These are phyloP conservation scores for Eremochloa ophiuroides DNA, from an alignment of 176 grass and related monocot genomes.

Conservation along the genomic window DNA sequence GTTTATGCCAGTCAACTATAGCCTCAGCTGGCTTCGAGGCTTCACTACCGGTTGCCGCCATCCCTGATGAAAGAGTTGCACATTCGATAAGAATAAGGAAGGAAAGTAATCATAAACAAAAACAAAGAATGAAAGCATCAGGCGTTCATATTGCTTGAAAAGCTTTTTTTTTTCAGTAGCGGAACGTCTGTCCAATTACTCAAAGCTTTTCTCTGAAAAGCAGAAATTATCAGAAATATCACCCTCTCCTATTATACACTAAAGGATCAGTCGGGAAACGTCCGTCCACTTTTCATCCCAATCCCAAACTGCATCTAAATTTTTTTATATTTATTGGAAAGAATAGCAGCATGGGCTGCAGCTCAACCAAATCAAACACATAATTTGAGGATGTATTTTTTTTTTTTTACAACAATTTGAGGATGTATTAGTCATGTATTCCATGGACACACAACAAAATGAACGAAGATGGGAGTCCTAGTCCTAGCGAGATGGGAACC, in stretches of 20 bases:
- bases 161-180: background rate
- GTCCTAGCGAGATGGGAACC: background rate
- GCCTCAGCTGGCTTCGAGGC: slow-evolving; percentile 51
- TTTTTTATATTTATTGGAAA: background rate
- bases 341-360: background rate
- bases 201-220: background rate
- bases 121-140: background rate
- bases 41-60: slow-evolving; percentile 54
- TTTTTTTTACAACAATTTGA: too few relatives aligned
- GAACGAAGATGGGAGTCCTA: background rate
- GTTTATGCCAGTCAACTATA: slow-evolving; percentile 70
- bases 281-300: too few relatives aligned
- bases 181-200: background rate
- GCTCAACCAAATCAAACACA: background rate
- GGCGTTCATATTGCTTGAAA: background rate
- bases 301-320: background rate
- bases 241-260: background rate
- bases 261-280: too few relatives aligned
- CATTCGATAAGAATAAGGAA: background rate
- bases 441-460: background rate
- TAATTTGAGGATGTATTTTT: background rate
- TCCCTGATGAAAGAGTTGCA: background rate
- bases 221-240: background rate
- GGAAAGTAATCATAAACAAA: background rate
- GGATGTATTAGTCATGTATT: background rate